phyloP scores from a whole-genome alignment of 1,284 basidiomycete genomes.

The Gomphus sp. region DNA sequence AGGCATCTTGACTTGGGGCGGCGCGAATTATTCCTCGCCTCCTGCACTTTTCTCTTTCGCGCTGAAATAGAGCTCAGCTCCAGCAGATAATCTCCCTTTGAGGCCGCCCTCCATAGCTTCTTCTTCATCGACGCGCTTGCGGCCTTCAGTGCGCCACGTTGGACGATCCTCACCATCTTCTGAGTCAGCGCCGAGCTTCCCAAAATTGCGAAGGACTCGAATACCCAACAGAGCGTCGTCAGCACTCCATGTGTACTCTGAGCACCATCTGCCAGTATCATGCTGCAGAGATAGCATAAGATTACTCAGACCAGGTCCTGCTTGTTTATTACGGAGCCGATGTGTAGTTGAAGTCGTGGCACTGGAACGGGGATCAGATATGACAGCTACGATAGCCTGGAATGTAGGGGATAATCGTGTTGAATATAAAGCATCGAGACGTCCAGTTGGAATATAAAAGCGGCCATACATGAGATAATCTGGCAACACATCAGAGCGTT shows the following conservation, averaged over 20 bases:
- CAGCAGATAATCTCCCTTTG: conserved; percentile 82
- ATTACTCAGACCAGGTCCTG: conserved; percentile 49
- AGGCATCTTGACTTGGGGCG: not conserved
- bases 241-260: conserved; percentile 91
- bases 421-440: conserved; percentile 86
- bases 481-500: conserved; percentile 21
- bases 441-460: conserved; percentile 81
- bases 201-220: conserved; percentile 90
- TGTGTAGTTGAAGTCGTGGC: conserved; percentile 62
- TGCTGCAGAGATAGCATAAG: conserved; percentile 86
- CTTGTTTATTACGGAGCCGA: conserved; percentile 47
- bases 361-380: conserved; percentile 67
- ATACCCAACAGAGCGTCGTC: conserved; percentile 91
- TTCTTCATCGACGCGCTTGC: conserved; percentile 80
- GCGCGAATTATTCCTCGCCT: conserved; percentile 36
- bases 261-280: conserved; percentile 87
- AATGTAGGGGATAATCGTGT: conserved; percentile 68
- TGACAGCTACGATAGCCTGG: conserved; percentile 61
- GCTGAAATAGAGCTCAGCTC: conserved; percentile 92
- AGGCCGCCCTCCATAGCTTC: conserved; percentile 85
- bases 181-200: conserved; percentile 34
- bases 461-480: conserved; percentile 92
- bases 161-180: conserved; percentile 24
- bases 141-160: conserved; percentile 20
- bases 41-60: conserved; percentile 90